Evolutionary conservation across 2,329 filamentous ascomycete species (phyloP).

Genomic region (Blastomyces percursus): DNA sequence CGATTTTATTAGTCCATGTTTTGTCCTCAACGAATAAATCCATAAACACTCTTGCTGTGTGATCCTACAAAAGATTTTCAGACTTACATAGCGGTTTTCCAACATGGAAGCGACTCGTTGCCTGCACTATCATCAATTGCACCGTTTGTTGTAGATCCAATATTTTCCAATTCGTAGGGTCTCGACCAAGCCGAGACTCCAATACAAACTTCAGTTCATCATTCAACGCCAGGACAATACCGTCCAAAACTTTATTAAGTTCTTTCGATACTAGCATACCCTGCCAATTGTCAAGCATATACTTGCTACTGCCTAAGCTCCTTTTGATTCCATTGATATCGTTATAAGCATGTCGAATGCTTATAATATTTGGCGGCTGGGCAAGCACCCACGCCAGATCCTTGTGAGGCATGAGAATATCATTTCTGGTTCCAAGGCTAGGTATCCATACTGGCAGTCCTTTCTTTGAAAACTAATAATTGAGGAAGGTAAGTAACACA

Average conservation of each 20-base stretch:
- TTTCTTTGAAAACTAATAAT: not conserved
- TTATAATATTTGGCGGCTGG: not conserved
- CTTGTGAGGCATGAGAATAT: not conserved
- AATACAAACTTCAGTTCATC: not conserved
- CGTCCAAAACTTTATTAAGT: not conserved
- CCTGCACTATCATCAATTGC: not conserved
- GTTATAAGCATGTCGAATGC: conserved; percentile 1
- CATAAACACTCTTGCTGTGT: not conserved
- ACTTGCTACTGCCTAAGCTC: not conserved
- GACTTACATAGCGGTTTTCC: not conserved
- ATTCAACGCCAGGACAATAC: not conserved
- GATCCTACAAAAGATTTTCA: not conserved
- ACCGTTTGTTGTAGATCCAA: not conserved
- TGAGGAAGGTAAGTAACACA: not conserved
- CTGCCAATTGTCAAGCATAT: not conserved
- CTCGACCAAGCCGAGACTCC: not conserved
- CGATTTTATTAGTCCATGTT: not conserved
- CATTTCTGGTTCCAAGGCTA: not conserved
- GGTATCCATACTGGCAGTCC: not conserved
- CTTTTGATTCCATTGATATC: not conserved
- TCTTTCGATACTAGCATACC: not conserved
- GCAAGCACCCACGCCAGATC: not conserved
- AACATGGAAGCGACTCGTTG: not conserved
- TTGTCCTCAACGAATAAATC: not conserved
- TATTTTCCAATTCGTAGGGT: not conserved